Evolutionary conservation across 306 rosid genomes (phyloP), one percentile per base, ranked within the genome.

Genomic region (Fragaria nilgerrensis): DNA sequence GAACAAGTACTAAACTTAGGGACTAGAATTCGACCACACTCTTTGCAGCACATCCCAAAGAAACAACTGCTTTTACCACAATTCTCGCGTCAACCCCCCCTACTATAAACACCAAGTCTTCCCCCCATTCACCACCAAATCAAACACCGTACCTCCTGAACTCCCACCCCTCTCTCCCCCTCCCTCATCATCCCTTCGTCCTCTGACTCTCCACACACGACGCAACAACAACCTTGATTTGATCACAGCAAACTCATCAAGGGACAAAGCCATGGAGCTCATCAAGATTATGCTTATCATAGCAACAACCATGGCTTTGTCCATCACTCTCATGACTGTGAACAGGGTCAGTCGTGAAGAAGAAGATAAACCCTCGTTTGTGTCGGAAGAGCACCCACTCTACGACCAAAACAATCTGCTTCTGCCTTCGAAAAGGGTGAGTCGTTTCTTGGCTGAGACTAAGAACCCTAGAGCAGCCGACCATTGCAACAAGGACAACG

Each of bases 281-380:
- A 52, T 86, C 32, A 92, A 90, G 79, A 79, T 74, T 4, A 71
- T 89, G 48, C 12, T 92, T 66, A 45, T 89, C 75, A 74, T 94
- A 12, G 88, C 95, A 52, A 83, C 87, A 73, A 85, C 95, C 87
- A 89, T 92, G 98, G 95, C 93, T 87, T 81, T 94, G 83, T 90
- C 90, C 44, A 74, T 92, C 77, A 62, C 96, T 17, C 66, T 88
- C 82, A 78, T 87, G 47, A 85, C 90, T 55, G 70, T 85, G 84
- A 90, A 74, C 29, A 69, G 25, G 75, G 62, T 78, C 19, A 48
- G 14, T 47, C 15, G 73, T 53, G 81, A 80, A n/a, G 84, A 82
- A 49, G 61, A 19, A 50, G 23, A 58, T 7, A 73, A 69, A 3
- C 75, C 81, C 1, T 2, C 62, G 47, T 67, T 66, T 16, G 34